Conservation (phyloP, 139 green algal genomes). For the Deuterostichococcus epilithicus region DNA sequence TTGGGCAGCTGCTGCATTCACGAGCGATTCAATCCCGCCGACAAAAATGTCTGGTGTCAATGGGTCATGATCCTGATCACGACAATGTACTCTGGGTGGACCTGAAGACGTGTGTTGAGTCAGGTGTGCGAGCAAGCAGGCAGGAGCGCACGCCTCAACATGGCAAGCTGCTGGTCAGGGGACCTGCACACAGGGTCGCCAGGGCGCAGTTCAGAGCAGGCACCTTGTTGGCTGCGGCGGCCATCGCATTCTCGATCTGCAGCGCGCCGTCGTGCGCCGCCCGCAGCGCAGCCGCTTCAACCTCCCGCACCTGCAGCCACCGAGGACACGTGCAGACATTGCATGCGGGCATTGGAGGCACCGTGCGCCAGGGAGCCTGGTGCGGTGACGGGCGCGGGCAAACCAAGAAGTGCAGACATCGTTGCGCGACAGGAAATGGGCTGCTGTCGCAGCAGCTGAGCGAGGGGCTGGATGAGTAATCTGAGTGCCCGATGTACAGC, state of each 20-base stretch:
- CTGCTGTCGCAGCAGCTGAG: neutral
- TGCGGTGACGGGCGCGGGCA: neutral
- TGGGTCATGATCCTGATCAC: conserved; percentile 7
- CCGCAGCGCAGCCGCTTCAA: conserved; percentile 3
- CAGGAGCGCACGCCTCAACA: neutral
- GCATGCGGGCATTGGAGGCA: neutral
- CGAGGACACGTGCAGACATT: neutral
- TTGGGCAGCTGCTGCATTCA: neutral
- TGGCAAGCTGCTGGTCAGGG: too few species aligned
- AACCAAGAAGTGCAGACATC: neutral
- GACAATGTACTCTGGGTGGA: neutral
- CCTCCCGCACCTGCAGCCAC: conserved; percentile 15
- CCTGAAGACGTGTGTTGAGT: conserved; percentile 5
- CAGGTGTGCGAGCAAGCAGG: neutral
- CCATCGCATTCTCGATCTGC: conserved; percentile 14
- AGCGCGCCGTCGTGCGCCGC: neutral
- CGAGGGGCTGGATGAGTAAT: neutral
- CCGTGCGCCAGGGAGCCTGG: neutral
- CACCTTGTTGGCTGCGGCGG: conserved; percentile 14
- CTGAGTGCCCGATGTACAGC: too few species aligned
- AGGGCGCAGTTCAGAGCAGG: neutral
- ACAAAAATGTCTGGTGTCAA: neutral
- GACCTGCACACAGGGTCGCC: neutral
- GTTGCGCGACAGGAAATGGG: too few species aligned
- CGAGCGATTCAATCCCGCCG: neutral